A percentile compares a stretch with the other conserved stretches of the same genome.
These are phyloP conservation scores for Epichloe sp. DNA, from an alignment of 2,329 filamentous ascomycete genomes.

Conservation along the genomic window DNA sequence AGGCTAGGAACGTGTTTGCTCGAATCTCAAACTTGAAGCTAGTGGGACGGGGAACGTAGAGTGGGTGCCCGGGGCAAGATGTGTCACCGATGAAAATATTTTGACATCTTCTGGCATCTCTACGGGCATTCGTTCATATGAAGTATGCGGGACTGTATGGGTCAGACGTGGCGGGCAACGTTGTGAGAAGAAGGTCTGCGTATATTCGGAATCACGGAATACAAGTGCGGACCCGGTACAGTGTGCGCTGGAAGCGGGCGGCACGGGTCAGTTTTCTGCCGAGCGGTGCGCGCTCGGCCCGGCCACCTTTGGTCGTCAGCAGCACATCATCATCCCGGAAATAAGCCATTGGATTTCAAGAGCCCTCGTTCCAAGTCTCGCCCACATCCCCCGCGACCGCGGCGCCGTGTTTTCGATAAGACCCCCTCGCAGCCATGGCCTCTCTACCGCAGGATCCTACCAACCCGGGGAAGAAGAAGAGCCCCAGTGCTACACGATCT, in stretches of 20 bases:
- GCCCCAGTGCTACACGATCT: slow-evolving; percentile 71
- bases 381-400: not conserved
- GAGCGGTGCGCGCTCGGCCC: not conserved
- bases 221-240: slow-evolving; percentile 22
- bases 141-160: slow-evolving; percentile 27
- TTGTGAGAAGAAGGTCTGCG: slow-evolving; percentile 38
- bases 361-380: not conserved
- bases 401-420: too few relatives aligned
- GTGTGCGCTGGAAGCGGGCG: not conserved
- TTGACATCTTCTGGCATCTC: slow-evolving; percentile 50
- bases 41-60: slow-evolving; percentile 21
- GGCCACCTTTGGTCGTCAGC: not conserved
- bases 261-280: not conserved
- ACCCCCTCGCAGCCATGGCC: slow-evolving; percentile 14
- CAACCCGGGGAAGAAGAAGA: slow-evolving; percentile 24
- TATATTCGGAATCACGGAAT: slow-evolving; percentile 46
- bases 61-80: slow-evolving; percentile 44
- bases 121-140: slow-evolving; percentile 21
- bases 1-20: too few relatives aligned
- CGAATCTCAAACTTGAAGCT: too few relatives aligned
- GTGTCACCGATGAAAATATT: slow-evolving; percentile 46
- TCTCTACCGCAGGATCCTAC: slow-evolving; percentile 12
- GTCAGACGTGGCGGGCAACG: slow-evolving; percentile 29
- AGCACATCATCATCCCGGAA: not conserved
- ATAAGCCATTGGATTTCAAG: not conserved